These are phyloP conservation scores for Acer negundo DNA, from an alignment of 345 rosid genomes.

Conservation along the genomic window DNA sequence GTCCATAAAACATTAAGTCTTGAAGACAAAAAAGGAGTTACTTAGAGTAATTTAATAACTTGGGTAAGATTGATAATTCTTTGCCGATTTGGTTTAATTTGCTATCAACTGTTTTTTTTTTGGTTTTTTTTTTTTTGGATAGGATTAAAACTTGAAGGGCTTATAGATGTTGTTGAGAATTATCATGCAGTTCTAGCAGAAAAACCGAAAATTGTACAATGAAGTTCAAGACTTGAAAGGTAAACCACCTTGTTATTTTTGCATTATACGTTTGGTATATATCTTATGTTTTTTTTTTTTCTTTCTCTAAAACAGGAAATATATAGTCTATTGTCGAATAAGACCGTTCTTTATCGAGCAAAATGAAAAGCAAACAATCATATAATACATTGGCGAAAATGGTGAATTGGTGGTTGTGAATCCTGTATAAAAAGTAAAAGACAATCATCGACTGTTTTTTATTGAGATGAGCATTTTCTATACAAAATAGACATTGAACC, in stretches of 20 bases:
- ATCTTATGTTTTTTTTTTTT: constrained; percentile 23
- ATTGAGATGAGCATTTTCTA: too few species aligned
- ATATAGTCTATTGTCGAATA: constrained; percentile 96
- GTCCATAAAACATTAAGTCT: constrained; percentile 37
- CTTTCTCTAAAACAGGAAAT: constrained; percentile 55
- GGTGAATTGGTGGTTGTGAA: constrained; percentile 89
- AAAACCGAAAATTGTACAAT: constrained; percentile 83
- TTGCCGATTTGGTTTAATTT: background rate
- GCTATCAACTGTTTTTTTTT: background rate
- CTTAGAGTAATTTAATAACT: constrained; percentile 56
- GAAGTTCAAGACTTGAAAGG: constrained; percentile 98
- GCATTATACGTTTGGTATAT: too few species aligned
- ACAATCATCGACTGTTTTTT: constrained; percentile 45
- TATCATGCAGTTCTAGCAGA: constrained; percentile 81
- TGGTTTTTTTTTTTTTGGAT: constrained; percentile 16
- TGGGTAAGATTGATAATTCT: constrained; percentile 52
- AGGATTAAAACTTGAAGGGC: constrained; percentile 81
- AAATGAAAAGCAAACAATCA: constrained; percentile 63
- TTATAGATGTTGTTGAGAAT: constrained; percentile 78
- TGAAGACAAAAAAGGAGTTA: constrained; percentile 55
- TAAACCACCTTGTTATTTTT: constrained; percentile 26
- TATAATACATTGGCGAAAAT: constrained; percentile 81
- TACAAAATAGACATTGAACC: too few species aligned
- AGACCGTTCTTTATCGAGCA: constrained; percentile 93
- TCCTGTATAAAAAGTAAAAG: constrained; percentile 84